Evolutionary conservation across 2,329 filamentous ascomycete species (phyloP).

Genomic region (Cercospora beticola): DNA sequence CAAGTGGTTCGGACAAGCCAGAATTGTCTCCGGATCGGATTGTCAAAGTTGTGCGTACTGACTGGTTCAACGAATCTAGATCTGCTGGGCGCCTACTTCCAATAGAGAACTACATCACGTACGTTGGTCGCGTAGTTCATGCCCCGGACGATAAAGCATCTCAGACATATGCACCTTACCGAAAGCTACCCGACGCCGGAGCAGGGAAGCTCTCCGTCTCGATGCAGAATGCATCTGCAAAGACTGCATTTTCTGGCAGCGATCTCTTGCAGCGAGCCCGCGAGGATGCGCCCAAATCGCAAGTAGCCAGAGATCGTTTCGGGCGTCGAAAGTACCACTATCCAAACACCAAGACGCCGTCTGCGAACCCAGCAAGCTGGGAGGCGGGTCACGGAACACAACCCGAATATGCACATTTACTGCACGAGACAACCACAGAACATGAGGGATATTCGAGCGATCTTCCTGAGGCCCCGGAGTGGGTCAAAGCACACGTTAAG

Average conservation of each 20-base stretch:
- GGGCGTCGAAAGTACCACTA: constrained; percentile 29
- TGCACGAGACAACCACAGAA: constrained; percentile 72
- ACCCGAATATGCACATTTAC: constrained; percentile 47
- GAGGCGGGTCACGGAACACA: constrained; percentile 35
- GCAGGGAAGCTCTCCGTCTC: constrained; percentile 16
- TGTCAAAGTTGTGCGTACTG: constrained; percentile 53
- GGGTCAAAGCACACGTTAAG: constrained; percentile 60
- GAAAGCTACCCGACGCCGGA: constrained; percentile 13
- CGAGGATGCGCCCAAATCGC: constrained; percentile 36
- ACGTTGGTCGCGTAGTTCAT: constrained; percentile 49
- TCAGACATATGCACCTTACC: constrained; percentile 12
- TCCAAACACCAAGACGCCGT: constrained; percentile 20
- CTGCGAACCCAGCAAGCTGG: constrained; percentile 28
- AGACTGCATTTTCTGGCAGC: constrained; percentile 9
- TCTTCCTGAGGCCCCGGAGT: constrained; percentile 68
- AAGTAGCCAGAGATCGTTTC: constrained; percentile 25
- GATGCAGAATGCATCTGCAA: constrained; percentile 10
- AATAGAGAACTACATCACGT: constrained; percentile 52
- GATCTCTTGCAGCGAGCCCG: constrained; percentile 55
- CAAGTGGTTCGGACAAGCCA: not conserved
- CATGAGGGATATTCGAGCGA: constrained; percentile 54
- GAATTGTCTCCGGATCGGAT: constrained; percentile 30
- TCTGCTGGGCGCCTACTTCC: constrained; percentile 46
- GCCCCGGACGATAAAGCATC: constrained; percentile 35
- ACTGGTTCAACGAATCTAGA: constrained; percentile 56